Base-by-base conservation (phyloP, 2,329 filamentous ascomycete genomes). In the Plectosphaerella sp. region DNA sequence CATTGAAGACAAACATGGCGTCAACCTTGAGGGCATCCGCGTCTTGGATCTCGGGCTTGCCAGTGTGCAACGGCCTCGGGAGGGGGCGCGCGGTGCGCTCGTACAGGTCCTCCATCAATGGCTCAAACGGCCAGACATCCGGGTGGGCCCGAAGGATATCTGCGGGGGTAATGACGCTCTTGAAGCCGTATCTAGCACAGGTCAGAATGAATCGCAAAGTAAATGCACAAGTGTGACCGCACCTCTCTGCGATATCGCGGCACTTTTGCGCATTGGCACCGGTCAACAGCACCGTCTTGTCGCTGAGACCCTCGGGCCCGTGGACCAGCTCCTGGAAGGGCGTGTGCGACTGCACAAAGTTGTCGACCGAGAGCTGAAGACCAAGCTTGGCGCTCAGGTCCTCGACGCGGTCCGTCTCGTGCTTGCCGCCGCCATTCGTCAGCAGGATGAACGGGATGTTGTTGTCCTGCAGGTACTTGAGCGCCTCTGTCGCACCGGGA, bases 1-100 rank as follows among this genome's bases (percentile, higher is more conserved):
- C 94, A 67, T 96, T 96, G 78, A 93, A 97, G 7, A 97, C 88
- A 62, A 97, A 88, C 25, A 97, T 83, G 25, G 92, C 91, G 64
- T 96, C 91, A 59, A 99, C 87, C 61, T 90, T 91, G 47, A 93
- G 77, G 10, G 76, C 69, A 10, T 72, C 63, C 0, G 51, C 66
- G 64, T 48, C 63, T 49, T 55, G 71, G 56, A 69, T 74, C 64
- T 59, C 54, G 2, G 41, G 41, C 36, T 16, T n/a, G 41, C 67
- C 62, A 37, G 77, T 66, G 49, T 73, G 69, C 57, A 79, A 72
- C 12, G 74, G 75, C 9, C 60, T 63, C 0, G 85, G 84, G 0
- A 89, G 73, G 1, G 82, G 80, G 37, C 78, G 77, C 15, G 81
- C 76, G 52, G 80, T 81, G 7, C 65, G 61, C 42, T 70, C 73